Evolutionary conservation across 108 stramenopile genomes (phyloP), one percentile per base, ranked within the genome.

Genomic region (Cyclostephanos invisitatus): DNA sequence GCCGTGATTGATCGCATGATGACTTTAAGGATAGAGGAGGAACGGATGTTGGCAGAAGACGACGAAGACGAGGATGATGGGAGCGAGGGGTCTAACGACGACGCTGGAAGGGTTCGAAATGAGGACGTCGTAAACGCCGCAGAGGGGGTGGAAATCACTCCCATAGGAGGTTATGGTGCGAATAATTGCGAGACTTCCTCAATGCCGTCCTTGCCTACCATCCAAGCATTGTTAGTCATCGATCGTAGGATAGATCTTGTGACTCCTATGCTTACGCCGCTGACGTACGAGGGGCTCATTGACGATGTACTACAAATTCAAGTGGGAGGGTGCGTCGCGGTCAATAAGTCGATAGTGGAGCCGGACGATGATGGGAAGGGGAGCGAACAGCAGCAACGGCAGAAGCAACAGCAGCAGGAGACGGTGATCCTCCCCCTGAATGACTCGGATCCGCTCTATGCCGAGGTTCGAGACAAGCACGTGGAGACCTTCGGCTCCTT

Each of bases 241-340:
- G 98, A 91, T 85, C 92, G 98, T 36, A 84, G 78, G 40, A 83
- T 97, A 2, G 98, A 98, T 77, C 79, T 96, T 71, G 89, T 97
- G 4, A 96, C 97, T 12, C 96, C 96, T 29, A 85, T 97, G 85
- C 75, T 96, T 8, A 97, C 98, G 5, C 98, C 98, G 2, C 83
- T 98, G 40, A 98, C 98, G 0, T 98, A 97, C 68, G 98, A 97
- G 84, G 97, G 97, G 11, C 65, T 98, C 48, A 76, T 98, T 27
- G 97, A 97, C 81, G 92, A 97, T 66, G 78, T 96, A 36, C 71
- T 98, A 22, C 93, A 90, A 63, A 96, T 98, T 58, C 90, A 94
- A 55, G 73, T 75, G 54, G 94, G 70, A 80, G 73, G 64, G 68
- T 81, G 70, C 42, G 80, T 72, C 28, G 66, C 64, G 5, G 74